Conservation (phyloP, 345 rosid genomes). For the Gossypium longicalyx region DNA sequence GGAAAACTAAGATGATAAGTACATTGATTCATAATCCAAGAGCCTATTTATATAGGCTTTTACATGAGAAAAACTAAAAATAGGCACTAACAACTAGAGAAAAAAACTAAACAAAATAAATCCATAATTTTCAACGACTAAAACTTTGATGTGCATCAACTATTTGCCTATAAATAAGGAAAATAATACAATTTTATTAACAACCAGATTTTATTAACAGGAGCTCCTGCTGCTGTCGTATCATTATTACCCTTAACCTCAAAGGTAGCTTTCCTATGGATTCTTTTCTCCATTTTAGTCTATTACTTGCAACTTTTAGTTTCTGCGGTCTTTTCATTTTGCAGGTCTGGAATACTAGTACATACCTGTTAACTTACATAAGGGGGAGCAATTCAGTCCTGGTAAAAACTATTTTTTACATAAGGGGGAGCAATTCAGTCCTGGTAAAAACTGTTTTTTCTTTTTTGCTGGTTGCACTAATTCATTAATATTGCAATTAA, state of each 20-base stretch:
- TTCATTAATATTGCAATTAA: not conserved
- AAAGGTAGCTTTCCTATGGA: slow-evolving; percentile 39
- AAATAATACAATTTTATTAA: too few species aligned
- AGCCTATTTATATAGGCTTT: too few species aligned
- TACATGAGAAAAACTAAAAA: too few species aligned
- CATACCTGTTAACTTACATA: slow-evolving; percentile 46
- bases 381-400: slow-evolving; percentile 56
- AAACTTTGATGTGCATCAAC: too few species aligned
- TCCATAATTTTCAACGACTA: too few species aligned
- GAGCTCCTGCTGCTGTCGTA: slow-evolving; percentile 78
- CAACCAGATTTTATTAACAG: not conserved
- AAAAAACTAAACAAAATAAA: too few species aligned
- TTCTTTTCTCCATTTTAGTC: not conserved
- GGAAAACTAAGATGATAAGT: too few species aligned
- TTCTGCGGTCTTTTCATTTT: not conserved
- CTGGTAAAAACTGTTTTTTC: slow-evolving; percentile 34
- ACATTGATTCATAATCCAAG: too few species aligned
- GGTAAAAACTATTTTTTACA: slow-evolving; percentile 30
- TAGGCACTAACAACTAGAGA: too few species aligned
- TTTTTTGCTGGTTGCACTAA: not conserved
- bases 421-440: too few species aligned
- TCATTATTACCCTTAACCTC: slow-evolving; percentile 67
- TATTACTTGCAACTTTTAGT: not conserved
- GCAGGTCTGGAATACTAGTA: slow-evolving; percentile 69
- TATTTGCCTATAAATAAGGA: too few species aligned